phyloP scores from a whole-genome alignment of 768 basidiomycete genomes.

The Mycena latifolia region DNA sequence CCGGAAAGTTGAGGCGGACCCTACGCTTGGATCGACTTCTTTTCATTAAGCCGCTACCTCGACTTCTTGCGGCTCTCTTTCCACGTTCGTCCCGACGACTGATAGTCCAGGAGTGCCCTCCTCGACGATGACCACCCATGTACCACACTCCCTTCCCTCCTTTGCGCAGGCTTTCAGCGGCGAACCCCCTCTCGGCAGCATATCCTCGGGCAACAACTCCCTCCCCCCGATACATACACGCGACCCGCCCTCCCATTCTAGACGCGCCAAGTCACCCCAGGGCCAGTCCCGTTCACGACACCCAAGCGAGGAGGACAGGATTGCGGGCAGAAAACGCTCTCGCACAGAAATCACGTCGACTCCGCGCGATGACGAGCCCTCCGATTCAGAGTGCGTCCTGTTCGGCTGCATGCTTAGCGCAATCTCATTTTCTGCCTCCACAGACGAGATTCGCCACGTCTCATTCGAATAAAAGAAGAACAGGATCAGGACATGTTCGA shows the following conservation, averaged over 20 bases:
- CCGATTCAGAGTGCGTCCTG: conserved; percentile 61
- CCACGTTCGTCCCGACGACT: neutral
- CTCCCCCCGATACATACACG: conserved; percentile 76
- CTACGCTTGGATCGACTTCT: neutral
- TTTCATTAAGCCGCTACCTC: conserved; percentile 13
- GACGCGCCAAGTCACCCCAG: conserved; percentile 50
- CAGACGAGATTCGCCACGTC: conserved; percentile 58
- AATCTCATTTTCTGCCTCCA: conserved; percentile 27
- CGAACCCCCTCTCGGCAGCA: conserved; percentile 63
- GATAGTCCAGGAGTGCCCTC: conserved; percentile 5
- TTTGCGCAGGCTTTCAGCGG: conserved; percentile 82
- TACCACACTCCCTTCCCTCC: conserved; percentile 76
- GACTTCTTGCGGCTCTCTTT: neutral
- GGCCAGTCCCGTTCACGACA: conserved; percentile 42
- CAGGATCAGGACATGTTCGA: conserved; percentile 63
- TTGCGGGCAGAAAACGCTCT: conserved; percentile 58
- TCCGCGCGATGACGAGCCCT: conserved; percentile 51
- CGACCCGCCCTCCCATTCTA: conserved; percentile 45
- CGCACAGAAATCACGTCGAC: conserved; percentile 52
- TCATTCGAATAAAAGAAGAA: conserved; percentile 74
- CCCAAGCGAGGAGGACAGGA: conserved; percentile 47
- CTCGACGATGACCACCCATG: conserved; percentile 55
- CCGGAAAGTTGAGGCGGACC: too few species aligned
- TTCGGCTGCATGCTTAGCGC: conserved; percentile 17
- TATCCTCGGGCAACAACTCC: conserved; percentile 64